These are phyloP conservation scores for Globisporangium iwayamae DNA, from an alignment of 352 stramenopile genomes.

Conservation along the genomic window DNA sequence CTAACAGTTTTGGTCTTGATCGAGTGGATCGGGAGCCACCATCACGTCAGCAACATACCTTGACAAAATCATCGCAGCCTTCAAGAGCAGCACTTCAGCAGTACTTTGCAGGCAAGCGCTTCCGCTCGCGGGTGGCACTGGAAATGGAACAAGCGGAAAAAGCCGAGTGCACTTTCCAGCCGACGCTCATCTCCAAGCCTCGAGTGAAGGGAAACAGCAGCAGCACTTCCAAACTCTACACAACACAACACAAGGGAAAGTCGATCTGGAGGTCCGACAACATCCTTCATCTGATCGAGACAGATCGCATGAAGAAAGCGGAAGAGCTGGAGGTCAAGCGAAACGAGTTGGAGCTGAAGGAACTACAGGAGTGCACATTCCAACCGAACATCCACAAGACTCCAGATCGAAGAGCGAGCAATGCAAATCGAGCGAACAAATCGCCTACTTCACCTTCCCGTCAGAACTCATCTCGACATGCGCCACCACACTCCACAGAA, in stretches of 20 bases:
- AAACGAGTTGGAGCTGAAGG: constrained; percentile 50
- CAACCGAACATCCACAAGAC: constrained; percentile 47
- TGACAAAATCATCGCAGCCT: constrained; percentile 1
- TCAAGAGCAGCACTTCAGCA: constrained; percentile 34
- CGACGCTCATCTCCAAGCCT: constrained; percentile 33
- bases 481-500: not conserved
- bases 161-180: constrained; percentile 70
- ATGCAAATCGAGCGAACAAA: constrained; percentile 16
- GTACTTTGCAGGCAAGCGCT: constrained; percentile 67
- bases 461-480: not conserved
- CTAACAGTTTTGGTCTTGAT: constrained; percentile 22
- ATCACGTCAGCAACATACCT: constrained; percentile 13
- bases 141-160: constrained; percentile 65
- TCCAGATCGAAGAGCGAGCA: not conserved
- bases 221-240: constrained; percentile 43
- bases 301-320: constrained; percentile 43
- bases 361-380: constrained; percentile 84
- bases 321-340: constrained; percentile 61
- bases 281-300: constrained; percentile 67
- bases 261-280: constrained; percentile 60
- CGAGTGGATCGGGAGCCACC: not conserved
- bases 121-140: constrained; percentile 61
- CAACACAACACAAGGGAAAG: constrained; percentile 21
- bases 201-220: constrained; percentile 11
- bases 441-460: constrained; percentile 12